Conservation (phyloP, 1,284 basidiomycete species). For the Ustilago esculenta region DNA sequence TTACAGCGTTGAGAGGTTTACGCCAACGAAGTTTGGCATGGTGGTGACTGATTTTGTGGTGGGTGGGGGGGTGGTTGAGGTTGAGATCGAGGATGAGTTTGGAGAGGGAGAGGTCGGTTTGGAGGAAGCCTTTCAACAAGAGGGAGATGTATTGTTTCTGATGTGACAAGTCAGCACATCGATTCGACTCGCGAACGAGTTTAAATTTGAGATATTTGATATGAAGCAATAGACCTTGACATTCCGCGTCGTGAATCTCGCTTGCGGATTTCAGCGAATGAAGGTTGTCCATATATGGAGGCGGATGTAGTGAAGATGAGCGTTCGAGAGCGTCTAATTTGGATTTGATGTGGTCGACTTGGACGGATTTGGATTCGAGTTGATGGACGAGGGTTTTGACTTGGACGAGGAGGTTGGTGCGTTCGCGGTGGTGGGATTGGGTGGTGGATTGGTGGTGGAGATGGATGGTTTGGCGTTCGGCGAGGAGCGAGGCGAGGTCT, state of each 20-base stretch:
- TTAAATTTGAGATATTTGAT: conserved; percentile 92
- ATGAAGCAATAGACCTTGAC: conserved; percentile 85
- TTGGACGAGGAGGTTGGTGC: conserved; percentile 26
- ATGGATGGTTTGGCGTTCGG: conserved; percentile 35
- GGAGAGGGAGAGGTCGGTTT: conserved; percentile 22
- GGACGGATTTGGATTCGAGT: conserved; percentile 31
- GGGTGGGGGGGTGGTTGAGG: conserved; percentile 13
- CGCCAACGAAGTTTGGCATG: conserved; percentile 20
- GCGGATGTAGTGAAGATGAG: not conserved
- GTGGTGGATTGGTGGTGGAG: no score
- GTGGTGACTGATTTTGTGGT: conserved; percentile 3
- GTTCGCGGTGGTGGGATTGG: conserved; percentile 20
- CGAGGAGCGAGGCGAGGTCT: conserved; percentile 45
- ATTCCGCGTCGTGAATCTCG: conserved; percentile 78
- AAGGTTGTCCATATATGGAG: conserved; percentile 18
- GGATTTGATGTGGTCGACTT: conserved; percentile 34
- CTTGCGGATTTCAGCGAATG: conserved; percentile 19
- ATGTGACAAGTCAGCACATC: conserved; percentile 81
- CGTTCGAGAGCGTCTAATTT: conserved; percentile 33
- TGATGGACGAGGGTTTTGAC: conserved; percentile 28
- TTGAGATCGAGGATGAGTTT: conserved; percentile 36
- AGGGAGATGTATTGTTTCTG: conserved; percentile 74
- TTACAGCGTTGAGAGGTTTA: conserved; percentile 24
- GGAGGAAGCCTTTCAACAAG: conserved; percentile 27
- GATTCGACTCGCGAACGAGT: conserved; percentile 82